Evolutionary conservation across 345 rosid genomes (phyloP), one percentile per base, ranked within the genome.

Genomic region (Populus pruinosa): DNA sequence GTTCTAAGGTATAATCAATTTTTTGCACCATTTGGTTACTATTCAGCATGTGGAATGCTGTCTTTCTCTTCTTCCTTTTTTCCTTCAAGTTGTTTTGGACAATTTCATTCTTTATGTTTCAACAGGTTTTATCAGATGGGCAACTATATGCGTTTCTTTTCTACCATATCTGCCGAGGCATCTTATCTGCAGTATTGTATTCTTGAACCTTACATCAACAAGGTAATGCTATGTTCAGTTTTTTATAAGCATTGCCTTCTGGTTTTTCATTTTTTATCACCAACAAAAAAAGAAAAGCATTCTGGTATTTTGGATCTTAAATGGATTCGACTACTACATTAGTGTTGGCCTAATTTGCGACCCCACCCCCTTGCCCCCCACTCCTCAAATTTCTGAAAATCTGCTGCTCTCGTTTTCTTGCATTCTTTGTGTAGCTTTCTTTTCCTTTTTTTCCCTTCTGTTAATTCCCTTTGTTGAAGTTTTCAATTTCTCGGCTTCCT

Each of bases 181-280:
- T 90, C 99, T 21, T 85, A 88, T 87, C 81, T 93, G 59, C 99
- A 94, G 83, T 93, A 84, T 67, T 93, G 90, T 84, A 86, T 87
- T 82, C 83, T 92, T 62, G 97, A 90, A 74, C 89, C 90, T 65
- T 83, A 83, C 78, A 82, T 94, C 21, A 84, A 82, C 71, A 86
- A 93, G 97, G 98, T 92, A 62, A 44, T 64, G 23, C 10, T 16
- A 68, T 39, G 2, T 47, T 63, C 33, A 16, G 2, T 73, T 4
- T 8, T 31, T 25, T 63, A 23, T 78, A 2, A 47, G 2, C 27
- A 7, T 23, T 61, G 21, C 23, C 4, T 36, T 47, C 53, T 71
- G 12, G 9, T 20, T 18, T 8, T 33, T 12, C 13, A 53, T n/a
- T 4, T 9, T 41, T 47, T 31, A 43, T 43, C 47, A 43, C 47